Conservation (phyloP, 306 rosid genomes). For the Lupinus albus region DNA sequence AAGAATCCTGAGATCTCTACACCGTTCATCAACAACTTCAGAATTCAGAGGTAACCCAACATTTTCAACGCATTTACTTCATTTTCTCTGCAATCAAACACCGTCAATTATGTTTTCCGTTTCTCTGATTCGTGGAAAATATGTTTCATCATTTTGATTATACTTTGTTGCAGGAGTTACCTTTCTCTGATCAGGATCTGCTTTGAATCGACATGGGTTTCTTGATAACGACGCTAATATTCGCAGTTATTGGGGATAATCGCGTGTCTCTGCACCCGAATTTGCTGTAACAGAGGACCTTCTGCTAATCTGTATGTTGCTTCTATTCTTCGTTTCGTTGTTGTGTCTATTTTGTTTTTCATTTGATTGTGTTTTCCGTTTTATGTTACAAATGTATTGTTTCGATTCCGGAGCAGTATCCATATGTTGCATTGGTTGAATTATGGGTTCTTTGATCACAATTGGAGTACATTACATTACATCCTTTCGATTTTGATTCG, state of each 20-base stretch:
- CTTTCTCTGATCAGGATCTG: constrained; percentile 42
- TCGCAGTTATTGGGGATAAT: constrained; percentile 61
- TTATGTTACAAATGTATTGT: background rate
- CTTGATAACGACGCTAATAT: constrained; percentile 62
- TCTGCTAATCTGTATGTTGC: constrained; percentile 67
- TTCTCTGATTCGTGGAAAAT: background rate
- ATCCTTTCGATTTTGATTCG: no score
- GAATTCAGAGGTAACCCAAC: no score
- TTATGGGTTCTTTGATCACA: no score
- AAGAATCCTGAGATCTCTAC: constrained; percentile 42
- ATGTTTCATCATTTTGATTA: background rate
- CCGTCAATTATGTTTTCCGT: background rate
- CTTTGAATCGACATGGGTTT: constrained; percentile 60
- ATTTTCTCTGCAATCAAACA: constrained; percentile 41
- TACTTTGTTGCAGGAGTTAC: constrained; percentile 35
- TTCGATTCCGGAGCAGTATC: no score
- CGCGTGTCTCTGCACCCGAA: constrained; percentile 56
- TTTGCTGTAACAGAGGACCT: constrained; percentile 73
- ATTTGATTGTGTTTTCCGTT: no score
- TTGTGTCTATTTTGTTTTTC: no score
- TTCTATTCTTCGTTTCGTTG: background rate
- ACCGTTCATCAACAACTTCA: background rate
- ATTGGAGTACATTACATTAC: no score
- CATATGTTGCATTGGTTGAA: no score
- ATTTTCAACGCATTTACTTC: background rate